Percentiles rank a stretch among this genome's conserved stretches.
Conservation (phyloP, 2,329 filamentous ascomycete species). For the Cadophora sp. region DNA sequence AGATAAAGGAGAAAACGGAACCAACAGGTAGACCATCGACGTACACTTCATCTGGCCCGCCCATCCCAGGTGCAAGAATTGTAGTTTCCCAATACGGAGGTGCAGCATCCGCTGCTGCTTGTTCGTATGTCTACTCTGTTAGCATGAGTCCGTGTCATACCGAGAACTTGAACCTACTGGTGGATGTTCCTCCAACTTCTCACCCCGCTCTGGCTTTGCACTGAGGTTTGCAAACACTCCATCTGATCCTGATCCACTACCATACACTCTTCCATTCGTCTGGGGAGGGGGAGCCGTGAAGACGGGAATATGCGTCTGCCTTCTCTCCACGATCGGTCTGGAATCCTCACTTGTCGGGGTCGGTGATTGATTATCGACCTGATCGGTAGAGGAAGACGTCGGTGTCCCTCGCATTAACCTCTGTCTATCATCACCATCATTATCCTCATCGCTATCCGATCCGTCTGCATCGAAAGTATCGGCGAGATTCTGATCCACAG, state of each 20-base stretch:
- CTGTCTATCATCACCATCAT: constrained; percentile 82
- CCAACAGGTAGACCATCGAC: constrained; percentile 95
- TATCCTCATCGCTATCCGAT: constrained; percentile 73
- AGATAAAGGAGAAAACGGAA: constrained; percentile 84
- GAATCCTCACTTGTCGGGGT: constrained; percentile 28
- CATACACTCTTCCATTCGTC: constrained; percentile 60
- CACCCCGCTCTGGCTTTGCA: constrained; percentile 84
- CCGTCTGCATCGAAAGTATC: constrained; percentile 91
- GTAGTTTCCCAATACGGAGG: constrained; percentile 99
- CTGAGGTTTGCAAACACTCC: constrained; percentile 96
- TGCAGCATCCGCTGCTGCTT: constrained; percentile 93
- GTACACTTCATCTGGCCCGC: constrained; percentile 92
- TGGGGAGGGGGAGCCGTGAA: constrained; percentile 36
- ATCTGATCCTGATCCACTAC: constrained; percentile 81
- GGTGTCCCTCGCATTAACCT: constrained; percentile 76
- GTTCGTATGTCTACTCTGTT: constrained; percentile 82
- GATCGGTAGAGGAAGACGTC: constrained; percentile 39
- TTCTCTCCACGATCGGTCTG: constrained; percentile 37
- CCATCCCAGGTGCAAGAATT: constrained; percentile 89
- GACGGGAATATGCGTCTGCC: constrained; percentile 39
- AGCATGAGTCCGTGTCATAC: constrained; percentile 19
- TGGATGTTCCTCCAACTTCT: constrained; percentile 86
- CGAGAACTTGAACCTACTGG: constrained; percentile 69
- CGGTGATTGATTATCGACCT: constrained; percentile 42
- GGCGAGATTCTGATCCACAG: constrained; percentile 76